phyloP scores from a whole-genome alignment of 2,329 filamentous ascomycete species.

The Aspergillus pseudonomiae region DNA sequence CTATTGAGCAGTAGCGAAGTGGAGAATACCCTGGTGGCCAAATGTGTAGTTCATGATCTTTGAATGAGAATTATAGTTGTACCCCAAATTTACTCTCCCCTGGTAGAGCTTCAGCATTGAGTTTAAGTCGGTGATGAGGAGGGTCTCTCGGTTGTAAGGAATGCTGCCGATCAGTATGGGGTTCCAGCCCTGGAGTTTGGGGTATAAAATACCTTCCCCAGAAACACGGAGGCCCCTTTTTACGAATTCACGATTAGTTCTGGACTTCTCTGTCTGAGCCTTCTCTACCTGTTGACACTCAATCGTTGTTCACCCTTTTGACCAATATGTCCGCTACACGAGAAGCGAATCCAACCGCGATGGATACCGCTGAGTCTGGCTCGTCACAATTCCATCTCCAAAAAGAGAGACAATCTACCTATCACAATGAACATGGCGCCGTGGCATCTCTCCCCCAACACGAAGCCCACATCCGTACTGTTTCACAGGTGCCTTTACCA shows the following conservation, averaged over 20 bases:
- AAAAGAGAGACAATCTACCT: background rate
- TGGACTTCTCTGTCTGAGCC: background rate
- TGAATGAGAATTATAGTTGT: background rate
- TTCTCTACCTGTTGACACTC: background rate
- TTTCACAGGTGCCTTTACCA: constrained; percentile 20
- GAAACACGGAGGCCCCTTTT: background rate
- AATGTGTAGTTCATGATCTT: background rate
- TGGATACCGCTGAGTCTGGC: background rate
- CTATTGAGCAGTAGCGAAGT: background rate
- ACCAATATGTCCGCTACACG: background rate
- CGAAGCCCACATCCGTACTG: constrained; percentile 2
- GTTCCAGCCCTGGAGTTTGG: background rate
- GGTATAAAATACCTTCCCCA: background rate
- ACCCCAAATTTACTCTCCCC: background rate
- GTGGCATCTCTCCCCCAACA: background rate
- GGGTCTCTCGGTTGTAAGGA: background rate
- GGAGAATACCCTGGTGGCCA: background rate
- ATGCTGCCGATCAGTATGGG: background rate
- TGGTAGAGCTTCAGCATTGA: background rate
- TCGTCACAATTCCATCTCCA: background rate
- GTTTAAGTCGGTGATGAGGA: background rate
- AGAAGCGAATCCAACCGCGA: background rate
- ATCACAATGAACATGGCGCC: background rate
- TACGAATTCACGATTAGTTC: background rate
- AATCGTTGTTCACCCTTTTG: background rate